Base-by-base conservation (phyloP, 2,329 filamentous ascomycete species). In the Juglanconis juglandina region DNA sequence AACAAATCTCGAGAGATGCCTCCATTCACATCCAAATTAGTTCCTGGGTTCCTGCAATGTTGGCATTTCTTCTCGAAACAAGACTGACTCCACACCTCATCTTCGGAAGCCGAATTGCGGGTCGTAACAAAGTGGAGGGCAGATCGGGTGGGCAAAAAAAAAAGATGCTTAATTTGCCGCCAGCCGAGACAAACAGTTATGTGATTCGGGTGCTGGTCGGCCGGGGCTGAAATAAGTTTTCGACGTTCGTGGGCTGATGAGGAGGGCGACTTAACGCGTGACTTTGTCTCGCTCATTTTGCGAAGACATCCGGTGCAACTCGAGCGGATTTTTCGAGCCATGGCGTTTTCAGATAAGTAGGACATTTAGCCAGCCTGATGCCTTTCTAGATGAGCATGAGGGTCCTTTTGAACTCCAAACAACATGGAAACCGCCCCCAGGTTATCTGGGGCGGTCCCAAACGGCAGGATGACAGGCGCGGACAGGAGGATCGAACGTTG, bases 151-250 rank as follows among this genome's bases (percentile, higher is more conserved):
- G 32, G 49, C 42, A 51, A 24, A 33, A 44, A 44, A 17, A 17
- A 24, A 55, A 39, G 46, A 59, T 44, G 57, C 57, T 59, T 56
- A 50, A 49, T 55, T 47, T 55, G 33, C 57, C 39, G 46, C 37
- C 48, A 42, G 35, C 57, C 57, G 57, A 49, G 37, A 35, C 39
- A 44, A 32, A 17, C 11, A 14, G 3, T 32, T 37, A 9, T 17
- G 11, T 24, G 11, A 34, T 10, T 5, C 11, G 3, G 11, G 39
- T 33, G 33, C 17, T 8, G 11, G 33, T 32, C n/a, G 44, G 2
- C 24, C 46, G 11, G 17, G 30, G 30, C 6, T 17, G 13, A 9
- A 32, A 10, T 46, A 10, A 42, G 5, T 14, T 13, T 11, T 14
- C 30, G 11, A 32, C 30, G n/a, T 14, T 34, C 48, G 35, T 35